A percentile compares a stretch with the other conserved stretches of the same genome.
phyloP scores from a whole-genome alignment of 2,329 filamentous ascomycete species.

The Simplicillium sp. region DNA sequence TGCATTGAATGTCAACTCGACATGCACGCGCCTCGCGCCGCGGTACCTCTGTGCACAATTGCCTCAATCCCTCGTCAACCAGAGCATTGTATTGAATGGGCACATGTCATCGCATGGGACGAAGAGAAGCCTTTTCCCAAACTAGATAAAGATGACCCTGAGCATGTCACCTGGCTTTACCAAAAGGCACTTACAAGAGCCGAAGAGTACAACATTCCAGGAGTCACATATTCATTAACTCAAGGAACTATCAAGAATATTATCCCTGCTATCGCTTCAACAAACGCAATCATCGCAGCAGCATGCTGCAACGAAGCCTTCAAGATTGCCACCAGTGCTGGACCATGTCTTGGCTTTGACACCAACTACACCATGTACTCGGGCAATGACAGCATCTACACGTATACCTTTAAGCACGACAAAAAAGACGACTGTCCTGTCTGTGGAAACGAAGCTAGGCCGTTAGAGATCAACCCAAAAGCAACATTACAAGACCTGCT shows the following conservation, averaged over 20 bases:
- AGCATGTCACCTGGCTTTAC: constrained; percentile 96
- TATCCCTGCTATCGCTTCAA: constrained; percentile 95
- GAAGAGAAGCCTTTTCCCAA: constrained; percentile 71
- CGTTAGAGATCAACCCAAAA: constrained; percentile 60
- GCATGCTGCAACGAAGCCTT: constrained; percentile 95
- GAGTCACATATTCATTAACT: constrained; percentile 90
- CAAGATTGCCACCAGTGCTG: constrained; percentile 79
- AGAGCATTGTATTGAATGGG: constrained; percentile 98
- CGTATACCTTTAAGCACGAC: constrained; percentile 92
- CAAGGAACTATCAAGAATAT: constrained; percentile 99
- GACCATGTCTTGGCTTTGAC: constrained; percentile 67
- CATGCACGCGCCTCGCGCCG: constrained; percentile 96
- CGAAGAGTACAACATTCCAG: constrained; percentile 78
- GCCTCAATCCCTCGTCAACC: constrained; percentile 94
- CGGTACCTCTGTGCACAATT: constrained; percentile 91
- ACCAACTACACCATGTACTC: constrained; percentile 99
- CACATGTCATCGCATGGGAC: constrained; percentile 96
- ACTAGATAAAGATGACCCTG: constrained; percentile 91
- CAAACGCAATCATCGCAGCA: constrained; percentile 92
- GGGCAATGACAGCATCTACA: constrained; percentile 91
- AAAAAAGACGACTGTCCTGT: constrained; percentile 93
- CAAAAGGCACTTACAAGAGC: constrained; percentile 74
- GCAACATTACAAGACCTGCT: constrained; percentile 76
- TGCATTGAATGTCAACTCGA: constrained; percentile 98
- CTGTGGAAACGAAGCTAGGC: constrained; percentile 74